Conservation (phyloP, 2,329 filamentous ascomycete species). For the Fusarium coicis region DNA sequence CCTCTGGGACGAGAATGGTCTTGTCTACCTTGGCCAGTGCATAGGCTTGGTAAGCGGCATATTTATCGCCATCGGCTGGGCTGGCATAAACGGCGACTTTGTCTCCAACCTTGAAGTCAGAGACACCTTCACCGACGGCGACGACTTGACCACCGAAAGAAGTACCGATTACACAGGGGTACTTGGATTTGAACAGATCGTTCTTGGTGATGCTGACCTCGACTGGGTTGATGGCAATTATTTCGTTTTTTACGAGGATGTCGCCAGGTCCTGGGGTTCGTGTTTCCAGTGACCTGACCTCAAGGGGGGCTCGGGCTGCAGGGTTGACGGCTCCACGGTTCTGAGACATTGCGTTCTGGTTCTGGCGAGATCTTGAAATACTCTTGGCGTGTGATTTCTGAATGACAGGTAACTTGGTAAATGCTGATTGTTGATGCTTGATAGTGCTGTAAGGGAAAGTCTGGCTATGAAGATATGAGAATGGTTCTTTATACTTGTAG, state of each 20-base stretch:
- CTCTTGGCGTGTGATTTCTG: not conserved
- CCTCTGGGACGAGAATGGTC: not conserved
- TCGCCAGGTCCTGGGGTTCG: not conserved
- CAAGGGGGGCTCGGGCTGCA: not conserved
- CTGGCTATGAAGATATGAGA: rapidly evolving
- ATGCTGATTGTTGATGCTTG: not conserved
- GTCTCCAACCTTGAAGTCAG: not conserved
- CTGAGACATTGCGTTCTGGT: not conserved
- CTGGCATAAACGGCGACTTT: not conserved
- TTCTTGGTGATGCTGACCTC: not conserved
- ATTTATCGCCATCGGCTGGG: not conserved
- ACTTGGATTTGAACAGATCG: not conserved
- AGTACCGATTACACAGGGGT: not conserved
- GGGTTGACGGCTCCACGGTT: not conserved
- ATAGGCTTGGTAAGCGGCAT: not conserved
- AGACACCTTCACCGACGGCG: not conserved
- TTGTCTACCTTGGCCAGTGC: not conserved
- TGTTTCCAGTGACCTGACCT: not conserved
- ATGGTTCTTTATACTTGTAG: not conserved
- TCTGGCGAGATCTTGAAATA: not conserved
- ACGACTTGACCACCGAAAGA: not conserved
- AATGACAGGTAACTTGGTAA: not conserved
- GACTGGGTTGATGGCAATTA: not conserved
- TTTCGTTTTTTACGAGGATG: not conserved
- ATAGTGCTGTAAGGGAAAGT: not conserved